These are phyloP conservation scores for Trametes villosa DNA, from an alignment of 768 basidiomycete species.

Conservation along the genomic window DNA sequence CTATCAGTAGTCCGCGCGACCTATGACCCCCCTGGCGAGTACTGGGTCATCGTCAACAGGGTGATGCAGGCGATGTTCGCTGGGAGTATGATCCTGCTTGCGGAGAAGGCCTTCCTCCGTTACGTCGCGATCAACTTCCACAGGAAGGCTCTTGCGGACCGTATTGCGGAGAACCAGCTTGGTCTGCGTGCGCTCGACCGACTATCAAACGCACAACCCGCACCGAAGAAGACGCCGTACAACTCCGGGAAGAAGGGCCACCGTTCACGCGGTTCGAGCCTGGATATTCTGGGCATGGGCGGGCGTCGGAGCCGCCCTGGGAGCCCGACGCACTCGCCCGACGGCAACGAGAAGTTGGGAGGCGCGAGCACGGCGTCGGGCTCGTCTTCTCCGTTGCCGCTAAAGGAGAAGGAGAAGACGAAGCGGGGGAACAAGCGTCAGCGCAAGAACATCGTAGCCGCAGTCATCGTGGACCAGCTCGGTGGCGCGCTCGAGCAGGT, in stretches of 20 bases:
- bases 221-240: constrained; percentile 45
- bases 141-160: constrained; percentile 73
- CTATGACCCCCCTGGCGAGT: constrained; percentile 62
- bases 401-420: constrained; percentile 19
- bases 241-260: constrained; percentile 43
- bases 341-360: constrained; percentile 2
- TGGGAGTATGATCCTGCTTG: constrained; percentile 47
- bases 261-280: constrained; percentile 34
- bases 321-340: constrained; percentile 4
- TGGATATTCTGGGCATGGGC: constrained; percentile 21
- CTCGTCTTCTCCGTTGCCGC: constrained; percentile 16
- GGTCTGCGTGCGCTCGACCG: constrained; percentile 73
- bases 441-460: constrained; percentile 55
- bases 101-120: constrained; percentile 66
- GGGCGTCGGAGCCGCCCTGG: constrained; percentile 6
- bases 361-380: constrained; percentile 26
- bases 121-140: constrained; percentile 84
- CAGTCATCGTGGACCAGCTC: constrained; percentile 72
- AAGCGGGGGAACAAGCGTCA: constrained; percentile 19
- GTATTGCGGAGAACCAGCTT: constrained; percentile 68
- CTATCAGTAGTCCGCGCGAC: constrained; percentile 63
- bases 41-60: constrained; percentile 72
- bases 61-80: constrained; percentile 66
- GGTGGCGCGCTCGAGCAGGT: constrained; percentile 72
- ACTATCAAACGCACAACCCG: constrained; percentile 67